Base-by-base conservation (phyloP, 2,329 filamentous ascomycete genomes). In the Geosmithia morbida region DNA sequence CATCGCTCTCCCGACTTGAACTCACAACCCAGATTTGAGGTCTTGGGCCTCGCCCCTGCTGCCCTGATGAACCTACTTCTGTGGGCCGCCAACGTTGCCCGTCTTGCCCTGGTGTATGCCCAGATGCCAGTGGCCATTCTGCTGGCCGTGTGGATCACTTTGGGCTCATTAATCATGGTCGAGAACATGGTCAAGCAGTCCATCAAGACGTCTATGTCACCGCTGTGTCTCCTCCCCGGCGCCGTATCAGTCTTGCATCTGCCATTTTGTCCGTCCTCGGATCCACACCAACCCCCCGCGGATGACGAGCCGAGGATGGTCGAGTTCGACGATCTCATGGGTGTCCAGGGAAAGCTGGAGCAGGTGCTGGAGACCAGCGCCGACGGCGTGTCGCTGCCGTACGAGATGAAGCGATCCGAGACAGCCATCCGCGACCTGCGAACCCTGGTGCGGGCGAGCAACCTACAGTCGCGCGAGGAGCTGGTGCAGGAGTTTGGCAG, bases 321-420 rank as follows among this genome's bases (percentile, higher is more conserved):
- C 43, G 81, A 88, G 55, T 90, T 90, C 53, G 81, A 87, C 52
- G 75, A 81, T 44, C 71, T 94, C 19, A 83, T 92, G 69, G 71
- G 71, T 17, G 76, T 84, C 1, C 86, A 94, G 61, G 69, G 75
- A n/a, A 74, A 80, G 26, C 87, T 94, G 48, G 85, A 88, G 61
- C 76, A 83, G 49, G 79, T 92, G 1, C 65, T 92, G 3, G 77
- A 85, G 53, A 76, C 79, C 49, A 79, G 77, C 16, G 74, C 78
- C 1, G 72, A 79, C 19, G 77, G 80, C 1, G 76, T 81, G 2
- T 78, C 77, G 1, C 65, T 92, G 2, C 85, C 85, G 0, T 69
- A 85, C 54, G 83, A 87, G 54, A 88, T 92, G 79, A 89, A 87
- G 65, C 75, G 79, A 10, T 81, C 81, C 2, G 85, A 90, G 61